A percentile compares a stretch with the other conserved stretches of the same genome.
Conservation (phyloP, 495 filamentous ascomycete species). For the Rostrohypoxylon terebratum region DNA sequence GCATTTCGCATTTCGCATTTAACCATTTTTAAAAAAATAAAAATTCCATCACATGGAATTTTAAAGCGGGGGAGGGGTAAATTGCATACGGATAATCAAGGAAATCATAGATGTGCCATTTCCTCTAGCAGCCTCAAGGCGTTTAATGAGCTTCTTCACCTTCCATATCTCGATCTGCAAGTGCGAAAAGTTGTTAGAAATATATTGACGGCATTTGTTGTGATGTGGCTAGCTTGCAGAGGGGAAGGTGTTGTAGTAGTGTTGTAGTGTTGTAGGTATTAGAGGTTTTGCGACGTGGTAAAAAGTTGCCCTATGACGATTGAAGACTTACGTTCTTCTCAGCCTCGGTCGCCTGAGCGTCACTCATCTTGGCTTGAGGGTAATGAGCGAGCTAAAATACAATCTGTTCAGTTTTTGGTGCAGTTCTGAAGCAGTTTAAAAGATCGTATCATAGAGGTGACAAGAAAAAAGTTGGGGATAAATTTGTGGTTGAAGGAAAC, state of each 20-base stretch:
- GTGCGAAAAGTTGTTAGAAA: slow-evolving; percentile 13
- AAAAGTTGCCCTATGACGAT: slow-evolving; percentile 17
- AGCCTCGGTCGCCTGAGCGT: slow-evolving; percentile 87
- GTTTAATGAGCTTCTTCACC: slow-evolving; percentile 97
- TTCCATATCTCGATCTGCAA: slow-evolving; percentile 78
- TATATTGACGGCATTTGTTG: slow-evolving; percentile 38
- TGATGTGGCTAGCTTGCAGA: slow-evolving; percentile 25
- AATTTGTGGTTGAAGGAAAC: slow-evolving; percentile 43
- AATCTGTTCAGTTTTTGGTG: slow-evolving; percentile 28
- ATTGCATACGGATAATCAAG: slow-evolving; percentile 87
- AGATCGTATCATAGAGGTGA: slow-evolving; percentile 37
- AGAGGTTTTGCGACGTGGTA: background rate
- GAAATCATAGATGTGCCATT: slow-evolving; percentile 99
- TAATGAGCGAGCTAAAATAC: slow-evolving; percentile 43
- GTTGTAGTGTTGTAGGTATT: slow-evolving; percentile 18
- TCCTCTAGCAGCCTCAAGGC: slow-evolving; percentile 89
- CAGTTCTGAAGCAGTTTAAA: slow-evolving; percentile 20
- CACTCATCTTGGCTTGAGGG: slow-evolving; percentile 79
- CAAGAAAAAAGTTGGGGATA: slow-evolving; percentile 33
- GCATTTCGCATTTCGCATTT: background rate
- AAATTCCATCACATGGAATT: background rate
- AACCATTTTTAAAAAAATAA: background rate
- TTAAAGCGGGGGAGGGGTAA: slow-evolving; percentile 43
- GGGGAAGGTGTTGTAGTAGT: slow-evolving; percentile 10
- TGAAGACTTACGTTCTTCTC: slow-evolving; percentile 86